Conservation (phyloP, 2,329 filamentous ascomycete species). For the Monosporascus sp. region DNA sequence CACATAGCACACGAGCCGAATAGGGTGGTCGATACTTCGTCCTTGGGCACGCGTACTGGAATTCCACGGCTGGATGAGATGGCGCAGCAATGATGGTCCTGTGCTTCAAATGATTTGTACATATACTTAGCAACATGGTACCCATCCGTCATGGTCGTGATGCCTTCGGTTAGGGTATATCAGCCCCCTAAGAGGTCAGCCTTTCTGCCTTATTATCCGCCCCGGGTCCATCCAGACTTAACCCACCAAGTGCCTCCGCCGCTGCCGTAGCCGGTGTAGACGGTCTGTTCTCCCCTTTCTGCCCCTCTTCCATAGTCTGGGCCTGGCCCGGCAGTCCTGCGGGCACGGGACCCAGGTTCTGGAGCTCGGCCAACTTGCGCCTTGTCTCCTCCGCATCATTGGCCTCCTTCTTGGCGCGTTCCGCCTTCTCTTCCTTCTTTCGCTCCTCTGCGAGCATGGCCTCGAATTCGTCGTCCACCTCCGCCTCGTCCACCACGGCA, state of each 20-base stretch:
- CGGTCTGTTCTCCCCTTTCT: slow-evolving; percentile 20
- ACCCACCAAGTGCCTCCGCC: slow-evolving; percentile 29
- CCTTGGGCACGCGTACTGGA: not conserved
- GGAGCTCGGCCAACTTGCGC: slow-evolving; percentile 45
- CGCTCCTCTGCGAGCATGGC: slow-evolving; percentile 60
- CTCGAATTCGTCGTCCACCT: slow-evolving; percentile 84
- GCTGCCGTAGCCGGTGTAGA: slow-evolving; percentile 24
- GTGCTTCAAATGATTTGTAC: too few relatives aligned
- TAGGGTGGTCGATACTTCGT: not conserved
- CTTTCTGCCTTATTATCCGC: slow-evolving; percentile 3
- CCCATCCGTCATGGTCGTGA: too few relatives aligned
- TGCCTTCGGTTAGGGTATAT: too few relatives aligned
- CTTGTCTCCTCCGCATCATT: slow-evolving; percentile 43
- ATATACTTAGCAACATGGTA: too few relatives aligned
- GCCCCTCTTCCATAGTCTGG: slow-evolving; percentile 32
- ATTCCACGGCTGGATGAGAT: not conserved
- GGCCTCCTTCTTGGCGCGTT: slow-evolving; percentile 37
- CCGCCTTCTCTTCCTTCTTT: slow-evolving; percentile 44
- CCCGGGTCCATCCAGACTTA: not conserved
- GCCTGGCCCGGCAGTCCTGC: slow-evolving; percentile 24
- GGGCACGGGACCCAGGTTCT: slow-evolving; percentile 30
- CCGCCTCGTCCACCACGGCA: slow-evolving; percentile 64
- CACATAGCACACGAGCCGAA: not conserved
- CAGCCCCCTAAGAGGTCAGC: not conserved
- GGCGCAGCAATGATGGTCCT: not conserved